phyloP scores from a whole-genome alignment of 441 rosid genomes.

The Omphalea diandra region DNA sequence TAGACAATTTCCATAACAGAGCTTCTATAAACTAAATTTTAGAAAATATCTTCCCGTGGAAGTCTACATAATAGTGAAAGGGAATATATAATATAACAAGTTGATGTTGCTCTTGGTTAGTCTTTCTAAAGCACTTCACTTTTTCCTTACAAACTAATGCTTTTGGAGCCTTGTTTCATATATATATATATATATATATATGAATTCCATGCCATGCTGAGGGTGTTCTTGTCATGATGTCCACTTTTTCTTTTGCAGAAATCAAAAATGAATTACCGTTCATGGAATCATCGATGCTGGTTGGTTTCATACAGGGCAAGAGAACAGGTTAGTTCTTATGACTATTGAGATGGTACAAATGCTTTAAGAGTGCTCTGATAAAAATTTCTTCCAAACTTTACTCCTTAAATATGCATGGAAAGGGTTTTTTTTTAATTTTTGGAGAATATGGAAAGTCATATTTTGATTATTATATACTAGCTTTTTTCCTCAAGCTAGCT shows the following conservation, averaged over 20 bases:
- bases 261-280: conserved; percentile 94
- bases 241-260: conserved; percentile 45
- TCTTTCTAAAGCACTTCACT: not conserved
- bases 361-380: conserved; percentile 4
- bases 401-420: not conserved
- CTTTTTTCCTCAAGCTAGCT: conserved; percentile 9
- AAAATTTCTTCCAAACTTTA: not conserved
- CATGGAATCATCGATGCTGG: conserved; percentile 99
- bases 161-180: not conserved
- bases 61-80: not conserved
- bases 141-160: not conserved
- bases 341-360: conserved; percentile 5
- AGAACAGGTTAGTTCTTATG: conserved; percentile 55
- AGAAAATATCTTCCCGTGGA: not conserved
- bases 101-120: not conserved
- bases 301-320: conserved; percentile 74
- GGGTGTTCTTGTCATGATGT: conserved; percentile 4
- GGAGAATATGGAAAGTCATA: too few relatives aligned
- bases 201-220: conserved; percentile 8
- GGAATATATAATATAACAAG: not conserved
- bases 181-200: too few relatives aligned
- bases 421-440: too few relatives aligned
- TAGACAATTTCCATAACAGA: not conserved
- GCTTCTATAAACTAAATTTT: not conserved
- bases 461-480: not conserved